These are phyloP conservation scores for Ehretia macrophylla DNA, from an alignment of 257 asterid species.

Conservation along the genomic window DNA sequence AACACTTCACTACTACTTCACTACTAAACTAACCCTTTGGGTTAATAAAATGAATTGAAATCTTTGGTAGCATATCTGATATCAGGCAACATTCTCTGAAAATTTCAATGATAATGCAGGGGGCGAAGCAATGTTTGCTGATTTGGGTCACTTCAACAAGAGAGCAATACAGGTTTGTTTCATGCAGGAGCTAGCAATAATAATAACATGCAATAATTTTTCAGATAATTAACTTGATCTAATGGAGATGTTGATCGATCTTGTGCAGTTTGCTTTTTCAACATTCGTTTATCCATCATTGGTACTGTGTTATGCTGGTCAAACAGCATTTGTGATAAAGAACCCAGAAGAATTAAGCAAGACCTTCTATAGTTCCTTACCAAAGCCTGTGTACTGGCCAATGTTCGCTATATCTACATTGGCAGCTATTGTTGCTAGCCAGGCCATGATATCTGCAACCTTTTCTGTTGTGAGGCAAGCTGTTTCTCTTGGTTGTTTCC, in stretches of 20 bases:
- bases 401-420: slow-evolving; percentile 62
- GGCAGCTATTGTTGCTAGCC: slow-evolving; percentile 56
- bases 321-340: slow-evolving; percentile 54
- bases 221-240: neutral
- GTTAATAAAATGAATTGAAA: too few relatives aligned
- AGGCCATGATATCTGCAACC: slow-evolving; percentile 70
- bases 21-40: too few relatives aligned
- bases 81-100: too few relatives aligned
- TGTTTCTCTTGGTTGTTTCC: slow-evolving; percentile 60
- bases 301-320: slow-evolving; percentile 58
- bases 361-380: slow-evolving; percentile 67
- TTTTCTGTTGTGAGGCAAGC: slow-evolving; percentile 70
- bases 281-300: slow-evolving; percentile 65
- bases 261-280: slow-evolving; percentile 52
- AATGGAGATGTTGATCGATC: slow-evolving; percentile 27
- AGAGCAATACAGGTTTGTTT: slow-evolving; percentile 46
- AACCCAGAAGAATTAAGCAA: slow-evolving; percentile 48
- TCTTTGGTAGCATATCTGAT: neutral
- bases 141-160: slow-evolving; percentile 74
- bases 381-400: slow-evolving; percentile 61
- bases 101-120: slow-evolving; percentile 24
- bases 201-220: neutral
- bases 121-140: slow-evolving; percentile 84
- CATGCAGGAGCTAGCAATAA: neutral
- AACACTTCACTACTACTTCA: too few relatives aligned